Evolutionary conservation across 2,329 filamentous ascomycete genomes (phyloP).

Genomic region (Apiospora hydei): DNA sequence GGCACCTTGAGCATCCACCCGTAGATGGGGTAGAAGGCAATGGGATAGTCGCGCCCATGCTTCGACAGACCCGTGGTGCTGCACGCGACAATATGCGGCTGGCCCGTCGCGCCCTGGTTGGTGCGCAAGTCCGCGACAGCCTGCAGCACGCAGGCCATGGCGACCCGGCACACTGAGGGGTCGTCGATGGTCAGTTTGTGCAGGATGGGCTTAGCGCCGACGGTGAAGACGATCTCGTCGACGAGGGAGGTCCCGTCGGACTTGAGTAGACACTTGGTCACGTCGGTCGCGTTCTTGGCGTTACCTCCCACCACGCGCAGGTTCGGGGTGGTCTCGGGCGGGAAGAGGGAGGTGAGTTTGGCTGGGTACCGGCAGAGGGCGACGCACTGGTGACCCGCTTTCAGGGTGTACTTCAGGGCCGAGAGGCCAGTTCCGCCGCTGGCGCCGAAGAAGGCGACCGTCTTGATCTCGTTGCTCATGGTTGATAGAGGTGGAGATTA

Average conservation of each 20-base stretch:
- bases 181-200: slow-evolving; percentile 50
- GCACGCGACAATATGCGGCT: slow-evolving; percentile 48
- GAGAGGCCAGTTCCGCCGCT: slow-evolving; percentile 58
- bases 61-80: slow-evolving; percentile 53
- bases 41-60: slow-evolving; percentile 50
- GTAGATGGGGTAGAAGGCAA: slow-evolving; percentile 53
- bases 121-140: slow-evolving; percentile 44
- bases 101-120: slow-evolving; percentile 33
- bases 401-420: slow-evolving; percentile 53
- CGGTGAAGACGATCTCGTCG: slow-evolving; percentile 54
- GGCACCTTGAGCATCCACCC: slow-evolving; percentile 48
- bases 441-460: slow-evolving; percentile 61
- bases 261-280: slow-evolving; percentile 47
- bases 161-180: slow-evolving; percentile 55
- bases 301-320: slow-evolving; percentile 57
- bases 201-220: slow-evolving; percentile 49
- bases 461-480: slow-evolving; percentile 37
- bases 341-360: slow-evolving; percentile 52
- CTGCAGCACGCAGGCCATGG: slow-evolving; percentile 50
- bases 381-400: slow-evolving; percentile 53
- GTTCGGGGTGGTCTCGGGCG: slow-evolving; percentile 41
- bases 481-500: not conserved
- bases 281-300: slow-evolving; percentile 48
- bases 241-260: slow-evolving; percentile 45
- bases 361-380: slow-evolving; percentile 58